phyloP scores from a whole-genome alignment of 2,329 filamentous ascomycete genomes.

The Fusarium protoensiforme region DNA sequence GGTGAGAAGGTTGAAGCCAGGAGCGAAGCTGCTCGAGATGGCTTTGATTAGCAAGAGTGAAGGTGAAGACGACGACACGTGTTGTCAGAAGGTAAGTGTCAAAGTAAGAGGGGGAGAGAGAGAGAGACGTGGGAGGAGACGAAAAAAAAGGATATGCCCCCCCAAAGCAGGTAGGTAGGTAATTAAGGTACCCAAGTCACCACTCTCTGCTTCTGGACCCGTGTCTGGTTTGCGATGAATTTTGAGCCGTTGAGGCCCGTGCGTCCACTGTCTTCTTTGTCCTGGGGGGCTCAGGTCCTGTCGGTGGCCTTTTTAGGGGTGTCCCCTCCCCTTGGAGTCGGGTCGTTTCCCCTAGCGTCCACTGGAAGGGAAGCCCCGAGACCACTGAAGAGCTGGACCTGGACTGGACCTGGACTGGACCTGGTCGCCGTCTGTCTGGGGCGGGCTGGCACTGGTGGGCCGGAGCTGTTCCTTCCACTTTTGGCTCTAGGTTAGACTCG shows the following conservation, averaged over 20 bases:
- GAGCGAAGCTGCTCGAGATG: slow-evolving; percentile 33
- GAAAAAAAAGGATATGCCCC: slow-evolving; percentile 29
- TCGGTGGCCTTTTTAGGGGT: slow-evolving; percentile 15
- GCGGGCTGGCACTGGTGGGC: background rate
- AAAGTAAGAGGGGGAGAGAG: background rate
- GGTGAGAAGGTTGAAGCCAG: slow-evolving; percentile 21
- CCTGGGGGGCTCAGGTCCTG: background rate
- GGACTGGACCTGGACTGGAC: background rate
- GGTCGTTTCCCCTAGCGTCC: slow-evolving; percentile 35
- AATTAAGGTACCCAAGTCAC: slow-evolving; percentile 35
- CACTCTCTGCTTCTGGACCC: slow-evolving; percentile 42
- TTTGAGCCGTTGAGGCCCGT: slow-evolving; percentile 41
- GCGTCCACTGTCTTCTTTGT: slow-evolving; percentile 21
- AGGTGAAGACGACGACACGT: slow-evolving; percentile 34
- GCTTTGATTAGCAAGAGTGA: slow-evolving; percentile 9
- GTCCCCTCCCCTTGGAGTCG: slow-evolving; percentile 29
- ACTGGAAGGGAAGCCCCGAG: slow-evolving; percentile 17
- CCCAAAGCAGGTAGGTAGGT: slow-evolving; percentile 18
- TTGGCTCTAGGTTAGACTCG: slow-evolving; percentile 1
- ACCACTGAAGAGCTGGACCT: slow-evolving; percentile 1
- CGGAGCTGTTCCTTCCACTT: slow-evolving; percentile 10
- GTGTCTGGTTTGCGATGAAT: slow-evolving; percentile 40
- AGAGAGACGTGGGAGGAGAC: background rate
- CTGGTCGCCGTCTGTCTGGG: background rate
- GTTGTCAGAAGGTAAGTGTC: slow-evolving; percentile 15